phyloP scores from a whole-genome alignment of 306 rosid genomes.

The Trifolium repens region DNA sequence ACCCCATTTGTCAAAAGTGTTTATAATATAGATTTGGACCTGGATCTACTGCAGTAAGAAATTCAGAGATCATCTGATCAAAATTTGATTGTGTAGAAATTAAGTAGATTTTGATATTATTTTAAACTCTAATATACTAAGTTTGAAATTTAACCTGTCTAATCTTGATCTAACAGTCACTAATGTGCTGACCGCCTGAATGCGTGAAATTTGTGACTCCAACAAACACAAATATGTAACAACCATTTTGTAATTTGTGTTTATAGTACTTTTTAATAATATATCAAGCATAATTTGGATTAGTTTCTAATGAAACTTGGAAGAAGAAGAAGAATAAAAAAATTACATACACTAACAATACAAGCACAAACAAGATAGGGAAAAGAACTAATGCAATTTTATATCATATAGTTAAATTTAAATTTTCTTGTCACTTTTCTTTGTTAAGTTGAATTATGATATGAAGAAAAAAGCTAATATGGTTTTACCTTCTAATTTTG shows the following conservation, averaged over 20 bases:
- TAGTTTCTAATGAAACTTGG: conserved; percentile 25
- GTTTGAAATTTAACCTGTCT: background rate
- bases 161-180: background rate
- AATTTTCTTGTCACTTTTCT: background rate
- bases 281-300: conserved; percentile 17
- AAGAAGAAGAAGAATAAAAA: background rate
- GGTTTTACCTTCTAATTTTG: conserved; percentile 80
- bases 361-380: background rate
- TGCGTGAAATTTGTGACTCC: background rate
- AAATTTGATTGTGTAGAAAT: background rate
- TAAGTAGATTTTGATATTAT: background rate
- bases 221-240: too few species aligned
- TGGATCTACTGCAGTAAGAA: background rate
- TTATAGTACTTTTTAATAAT: too few species aligned
- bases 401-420: background rate
- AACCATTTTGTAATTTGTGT: too few species aligned
- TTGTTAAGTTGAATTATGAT: conserved; percentile 26
- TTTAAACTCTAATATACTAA: background rate
- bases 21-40: background rate
- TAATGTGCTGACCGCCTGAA: background rate
- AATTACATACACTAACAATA: too few species aligned
- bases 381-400: background rate
- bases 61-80: background rate
- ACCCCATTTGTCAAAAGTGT: conserved; percentile 19
- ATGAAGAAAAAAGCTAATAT: background rate